Conservation (phyloP, 2,329 filamentous ascomycete species). For the Paecilomyces niveus region DNA sequence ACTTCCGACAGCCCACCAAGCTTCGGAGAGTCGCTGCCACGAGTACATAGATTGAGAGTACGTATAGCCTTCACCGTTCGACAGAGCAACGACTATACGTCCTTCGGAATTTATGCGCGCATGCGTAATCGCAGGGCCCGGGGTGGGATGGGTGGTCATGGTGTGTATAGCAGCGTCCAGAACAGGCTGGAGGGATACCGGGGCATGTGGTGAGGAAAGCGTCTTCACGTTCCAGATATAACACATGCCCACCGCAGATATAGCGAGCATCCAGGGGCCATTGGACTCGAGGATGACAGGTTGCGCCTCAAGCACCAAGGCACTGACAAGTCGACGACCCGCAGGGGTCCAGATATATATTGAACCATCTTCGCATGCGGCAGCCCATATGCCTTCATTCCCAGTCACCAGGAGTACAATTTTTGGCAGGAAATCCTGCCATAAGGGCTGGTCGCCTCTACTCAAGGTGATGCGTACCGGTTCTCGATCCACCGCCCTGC, state of each 20-base stretch:
- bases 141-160: conserved; percentile 69
- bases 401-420: conserved; percentile 86
- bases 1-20: conserved; percentile 96
- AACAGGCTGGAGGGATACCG: conserved; percentile 79
- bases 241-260: conserved; percentile 80
- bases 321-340: conserved; percentile 75
- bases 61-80: conserved; percentile 88
- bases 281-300: conserved; percentile 89
- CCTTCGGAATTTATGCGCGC: conserved; percentile 86
- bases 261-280: conserved; percentile 80
- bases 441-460: conserved; percentile 71
- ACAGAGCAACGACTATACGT: conserved; percentile 79
- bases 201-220: conserved; percentile 78
- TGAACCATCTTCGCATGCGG: conserved; percentile 85
- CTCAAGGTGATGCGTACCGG: conserved; percentile 77
- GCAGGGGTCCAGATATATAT: conserved; percentile 89
- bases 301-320: conserved; percentile 82
- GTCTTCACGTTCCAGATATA: conserved; percentile 90
- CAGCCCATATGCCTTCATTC: conserved; percentile 85
- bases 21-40: conserved; percentile 93
- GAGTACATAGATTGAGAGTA: conserved; percentile 80
- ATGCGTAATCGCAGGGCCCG: conserved; percentile 78
- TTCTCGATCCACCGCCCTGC: conserved; percentile 60
- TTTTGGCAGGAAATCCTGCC: conserved; percentile 88
- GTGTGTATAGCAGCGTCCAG: conserved; percentile 79